These are phyloP conservation scores for Penicillium hordei DNA, from an alignment of 2,329 filamentous ascomycete species.

Conservation along the genomic window DNA sequence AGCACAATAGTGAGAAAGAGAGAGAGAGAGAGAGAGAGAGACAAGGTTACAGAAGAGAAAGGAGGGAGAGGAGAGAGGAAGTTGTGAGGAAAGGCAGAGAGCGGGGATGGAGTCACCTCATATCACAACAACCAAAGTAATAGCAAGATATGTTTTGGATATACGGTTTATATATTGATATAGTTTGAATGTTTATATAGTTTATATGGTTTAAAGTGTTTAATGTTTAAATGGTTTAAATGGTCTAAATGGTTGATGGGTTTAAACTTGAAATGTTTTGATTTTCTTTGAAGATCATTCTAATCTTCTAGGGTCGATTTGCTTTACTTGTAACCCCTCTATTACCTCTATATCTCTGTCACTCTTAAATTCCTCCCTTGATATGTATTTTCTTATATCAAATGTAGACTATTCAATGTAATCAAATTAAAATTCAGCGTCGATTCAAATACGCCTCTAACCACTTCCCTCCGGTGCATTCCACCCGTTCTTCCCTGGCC, in stretches of 20 bases:
- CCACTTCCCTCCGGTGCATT: conserved; percentile 23
- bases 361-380: too few species aligned
- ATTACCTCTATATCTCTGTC: neutral
- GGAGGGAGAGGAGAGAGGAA: conserved; percentile 7
- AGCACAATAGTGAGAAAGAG: conserved; percentile 10
- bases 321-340: neutral
- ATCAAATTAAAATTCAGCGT: conserved; percentile 3
- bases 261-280: neutral
- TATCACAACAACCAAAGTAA: conserved; percentile 18
- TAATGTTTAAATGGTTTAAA: neutral
- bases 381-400: neutral
- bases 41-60: conserved; percentile 14
- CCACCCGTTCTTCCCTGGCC: conserved; percentile 19
- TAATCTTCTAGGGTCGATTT: neutral
- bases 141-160: neutral
- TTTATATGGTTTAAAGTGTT: neutral
- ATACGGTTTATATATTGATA: neutral
- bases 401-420: neutral
- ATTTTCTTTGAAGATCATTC: neutral
- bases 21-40: conserved; percentile 13
- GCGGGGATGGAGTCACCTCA: conserved; percentile 30
- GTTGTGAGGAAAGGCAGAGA: conserved; percentile 16
- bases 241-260: neutral
- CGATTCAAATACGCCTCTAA: conserved; percentile 11
- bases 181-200: neutral